These are phyloP conservation scores for Cucurbita argyrosperma DNA, from an alignment of 306 rosid genomes.

Conservation along the genomic window DNA sequence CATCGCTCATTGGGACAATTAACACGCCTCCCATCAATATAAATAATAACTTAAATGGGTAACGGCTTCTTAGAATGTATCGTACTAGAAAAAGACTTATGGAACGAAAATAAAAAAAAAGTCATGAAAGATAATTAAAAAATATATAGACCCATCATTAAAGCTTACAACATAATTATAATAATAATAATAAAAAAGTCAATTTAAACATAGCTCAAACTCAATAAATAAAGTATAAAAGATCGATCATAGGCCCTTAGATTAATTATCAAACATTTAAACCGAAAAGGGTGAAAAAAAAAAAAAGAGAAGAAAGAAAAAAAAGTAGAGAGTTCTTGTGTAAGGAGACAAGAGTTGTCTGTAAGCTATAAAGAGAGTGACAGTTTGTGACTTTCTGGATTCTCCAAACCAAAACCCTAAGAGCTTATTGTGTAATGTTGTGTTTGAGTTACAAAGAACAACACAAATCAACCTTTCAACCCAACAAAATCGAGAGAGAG, in stretches of 20 bases:
- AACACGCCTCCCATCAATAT: no score
- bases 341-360: constrained; percentile 15
- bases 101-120: no score
- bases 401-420: constrained; percentile 12
- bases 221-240: no score
- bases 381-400: constrained; percentile 13
- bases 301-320: neutral
- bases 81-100: no score
- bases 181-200: no score
- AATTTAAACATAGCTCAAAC: no score
- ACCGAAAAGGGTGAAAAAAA: neutral
- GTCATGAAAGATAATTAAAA: no score
- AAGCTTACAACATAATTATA: no score
- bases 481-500: constrained; percentile 7
- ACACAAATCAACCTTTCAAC: constrained; percentile 16
- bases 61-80: no score
- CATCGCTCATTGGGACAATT: no score
- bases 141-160: no score
- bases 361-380: neutral
- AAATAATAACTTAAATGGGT: no score
- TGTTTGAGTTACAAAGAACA: neutral
- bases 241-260: neutral
- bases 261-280: neutral
- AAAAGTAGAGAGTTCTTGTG: neutral
- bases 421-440: neutral